Conservation (phyloP, 352 stramenopile genomes). For the Pythium rhizo-oryzae region DNA sequence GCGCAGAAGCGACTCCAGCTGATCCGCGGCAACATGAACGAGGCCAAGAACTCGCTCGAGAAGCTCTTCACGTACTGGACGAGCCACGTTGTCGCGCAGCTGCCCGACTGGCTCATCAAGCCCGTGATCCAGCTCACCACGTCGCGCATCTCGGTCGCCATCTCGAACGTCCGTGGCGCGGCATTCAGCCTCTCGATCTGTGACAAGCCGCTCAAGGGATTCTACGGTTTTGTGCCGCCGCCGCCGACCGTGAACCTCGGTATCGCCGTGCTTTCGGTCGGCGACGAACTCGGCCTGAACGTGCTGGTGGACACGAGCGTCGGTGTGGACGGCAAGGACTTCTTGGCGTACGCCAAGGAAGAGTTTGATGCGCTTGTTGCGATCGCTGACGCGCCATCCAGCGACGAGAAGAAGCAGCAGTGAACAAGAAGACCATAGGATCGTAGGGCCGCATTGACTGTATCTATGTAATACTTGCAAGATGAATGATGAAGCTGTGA, state of each 20-base stretch:
- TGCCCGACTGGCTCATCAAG: conserved; percentile 57
- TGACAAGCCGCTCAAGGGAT: conserved; percentile 53
- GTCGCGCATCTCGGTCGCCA: conserved; percentile 61
- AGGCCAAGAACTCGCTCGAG: conserved; percentile 80
- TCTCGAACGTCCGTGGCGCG: conserved; percentile 68
- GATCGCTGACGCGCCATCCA: conserved; percentile 23
- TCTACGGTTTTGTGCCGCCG: conserved; percentile 79
- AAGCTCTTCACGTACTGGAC: conserved; percentile 76
- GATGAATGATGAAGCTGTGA: conserved; percentile 1
- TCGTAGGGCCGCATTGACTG: background rate
- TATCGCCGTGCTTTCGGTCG: conserved; percentile 70
- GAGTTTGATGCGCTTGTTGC: conserved; percentile 63
- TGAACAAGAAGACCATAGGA: background rate
- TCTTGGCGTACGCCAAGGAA: conserved; percentile 63
- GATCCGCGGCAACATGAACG: conserved; percentile 61
- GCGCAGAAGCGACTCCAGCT: conserved; percentile 48
- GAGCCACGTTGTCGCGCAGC: conserved; percentile 56
- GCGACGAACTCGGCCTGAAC: conserved; percentile 72
- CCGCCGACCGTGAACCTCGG: conserved; percentile 80
- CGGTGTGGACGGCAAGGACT: conserved; percentile 61
- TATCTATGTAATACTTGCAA: conserved; percentile 11
- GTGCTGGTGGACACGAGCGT: conserved; percentile 76
- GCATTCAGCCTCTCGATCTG: conserved; percentile 59
- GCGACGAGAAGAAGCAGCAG: conserved; percentile 28
- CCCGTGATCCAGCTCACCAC: conserved; percentile 58